These are phyloP conservation scores for Cryptosporidium baileyi DNA, from an alignment of 169 alveolate genomes.

Conservation along the genomic window DNA sequence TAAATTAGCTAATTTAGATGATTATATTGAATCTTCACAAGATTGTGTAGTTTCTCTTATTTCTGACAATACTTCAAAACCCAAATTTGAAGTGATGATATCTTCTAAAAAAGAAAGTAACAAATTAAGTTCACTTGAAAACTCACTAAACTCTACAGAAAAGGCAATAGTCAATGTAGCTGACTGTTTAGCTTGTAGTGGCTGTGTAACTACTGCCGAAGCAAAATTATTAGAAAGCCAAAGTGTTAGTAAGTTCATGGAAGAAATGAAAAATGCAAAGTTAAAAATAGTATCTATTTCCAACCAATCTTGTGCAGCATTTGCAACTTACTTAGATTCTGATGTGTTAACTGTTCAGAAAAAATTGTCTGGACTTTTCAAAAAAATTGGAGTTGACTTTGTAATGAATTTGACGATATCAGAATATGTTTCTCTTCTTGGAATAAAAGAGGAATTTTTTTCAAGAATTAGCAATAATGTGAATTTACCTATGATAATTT, in stretches of 20 bases:
- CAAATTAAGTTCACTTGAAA: not conserved
- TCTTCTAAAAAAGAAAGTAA: not conserved
- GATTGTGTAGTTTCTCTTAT: slow-evolving; percentile 85
- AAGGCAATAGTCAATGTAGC: slow-evolving; percentile 83
- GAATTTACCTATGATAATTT: slow-evolving; percentile 79
- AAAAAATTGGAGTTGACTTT: slow-evolving; percentile 73
- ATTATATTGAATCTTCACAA: slow-evolving; percentile 83
- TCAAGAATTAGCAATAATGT: slow-evolving; percentile 18
- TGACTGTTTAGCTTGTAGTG: slow-evolving; percentile 92
- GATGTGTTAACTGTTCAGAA: slow-evolving; percentile 69
- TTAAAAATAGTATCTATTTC: slow-evolving; percentile 83
- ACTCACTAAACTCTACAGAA: not conserved
- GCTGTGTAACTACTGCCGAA: slow-evolving; percentile 93
- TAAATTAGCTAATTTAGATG: slow-evolving; percentile 83
- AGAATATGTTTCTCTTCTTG: slow-evolving; percentile 71
- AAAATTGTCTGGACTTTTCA: slow-evolving; percentile 72
- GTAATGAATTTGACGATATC: slow-evolving; percentile 73
- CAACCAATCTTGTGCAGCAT: slow-evolving; percentile 83
- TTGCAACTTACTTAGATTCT: slow-evolving; percentile 75
- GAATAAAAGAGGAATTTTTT: slow-evolving; percentile 71
- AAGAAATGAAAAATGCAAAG: slow-evolving; percentile 68
- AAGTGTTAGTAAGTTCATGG: slow-evolving; percentile 79
- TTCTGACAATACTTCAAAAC: slow-evolving; percentile 66
- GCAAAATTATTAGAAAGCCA: slow-evolving; percentile 83
- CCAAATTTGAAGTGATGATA: slow-evolving; percentile 31